Evolutionary conservation across 2,329 filamentous ascomycete genomes (phyloP), one percentile per base, ranked within the genome.

Genomic region (Spiromastix sp.): DNA sequence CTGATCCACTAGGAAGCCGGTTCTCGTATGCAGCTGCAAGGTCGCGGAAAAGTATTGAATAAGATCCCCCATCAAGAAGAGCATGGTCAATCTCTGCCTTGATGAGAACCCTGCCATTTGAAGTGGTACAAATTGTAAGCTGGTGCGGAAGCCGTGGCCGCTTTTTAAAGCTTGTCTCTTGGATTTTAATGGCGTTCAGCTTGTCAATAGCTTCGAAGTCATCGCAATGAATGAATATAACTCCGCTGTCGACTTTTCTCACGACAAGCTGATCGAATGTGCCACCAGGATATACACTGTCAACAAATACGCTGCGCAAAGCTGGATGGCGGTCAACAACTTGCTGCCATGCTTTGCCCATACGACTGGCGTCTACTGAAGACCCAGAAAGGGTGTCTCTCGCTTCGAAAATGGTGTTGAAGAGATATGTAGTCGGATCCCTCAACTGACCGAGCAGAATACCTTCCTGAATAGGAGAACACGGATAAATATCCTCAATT

Each of bases 1-100:
- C 41, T 16, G 36, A 29, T 3, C 34, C 36, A 16, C 24, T 26
- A 29, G 38, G 21, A 10, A 45, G 38, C 16, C 32, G 27, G 9
- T 38, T 28, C 22, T 42, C 40, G 9, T 67, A 66, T 4, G 56
- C 59, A 2, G 47, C 42, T 5, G 48, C 50, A 1, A 67, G 48
- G 37, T 67, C 64, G 7, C 50, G 48, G n/a, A 65, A 46, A 16
- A 67, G 43, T 34, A 64, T 58, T 4, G 59, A 52, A 17, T 66
- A 56, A 0, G 64, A 67, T 12, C 54, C 57, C 1, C 64, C 65
- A 42, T 68, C 65, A 35, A 55, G 59, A 37, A 68, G 59, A 11
- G 58, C 58, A 42, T 68, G 64, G 42, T 57, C 66, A 31, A 68
- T 58, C 30, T 67, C 63, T 11, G 67, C 46, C 30, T 59, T 59